A percentile compares a stretch with the other conserved stretches of the same genome.
These are phyloP conservation scores for Eremothecium cymbalariae DNA, from an alignment of 1,139 yeast genomes.

Conservation along the genomic window DNA sequence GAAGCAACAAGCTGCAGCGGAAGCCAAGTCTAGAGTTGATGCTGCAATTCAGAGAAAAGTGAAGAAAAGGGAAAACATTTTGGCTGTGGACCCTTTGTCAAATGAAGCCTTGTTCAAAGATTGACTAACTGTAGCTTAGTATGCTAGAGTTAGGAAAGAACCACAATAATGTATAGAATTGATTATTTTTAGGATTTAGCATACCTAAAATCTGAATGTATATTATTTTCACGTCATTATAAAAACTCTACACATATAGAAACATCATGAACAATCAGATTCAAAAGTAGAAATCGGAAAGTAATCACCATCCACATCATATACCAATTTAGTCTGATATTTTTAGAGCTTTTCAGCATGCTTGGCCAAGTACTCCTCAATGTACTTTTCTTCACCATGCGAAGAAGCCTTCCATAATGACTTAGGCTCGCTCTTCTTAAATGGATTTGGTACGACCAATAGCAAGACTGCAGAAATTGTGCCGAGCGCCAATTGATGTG, in stretches of 20 bases:
- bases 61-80: slow-evolving; percentile 64
- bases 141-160: neutral
- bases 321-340: too few relatives aligned
- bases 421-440: slow-evolving; percentile 50
- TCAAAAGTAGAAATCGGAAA: neutral
- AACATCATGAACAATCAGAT: slow-evolving; percentile 1
- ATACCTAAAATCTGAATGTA: slow-evolving; percentile 3
- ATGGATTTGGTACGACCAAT: slow-evolving; percentile 62
- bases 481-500: slow-evolving; percentile 65
- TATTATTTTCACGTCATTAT: slow-evolving; percentile 2
- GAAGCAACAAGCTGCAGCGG: slow-evolving; percentile 70
- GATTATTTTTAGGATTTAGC: slow-evolving; percentile 5
- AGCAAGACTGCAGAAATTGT: slow-evolving; percentile 58
- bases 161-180: slow-evolving; percentile 3
- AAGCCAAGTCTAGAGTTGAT: slow-evolving; percentile 70
- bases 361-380: slow-evolving; percentile 37
- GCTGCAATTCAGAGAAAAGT: slow-evolving; percentile 71
- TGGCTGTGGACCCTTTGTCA: slow-evolving; percentile 77
- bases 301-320: too few relatives aligned
- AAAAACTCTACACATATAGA: neutral
- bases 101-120: slow-evolving; percentile 67
- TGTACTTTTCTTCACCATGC: slow-evolving; percentile 84
- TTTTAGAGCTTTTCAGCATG: slow-evolving; percentile 8
- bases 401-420: slow-evolving; percentile 71
- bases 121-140: slow-evolving; percentile 7